Base-by-base conservation (phyloP, 257 asterid species). In the Solanum microdontum region DNA sequence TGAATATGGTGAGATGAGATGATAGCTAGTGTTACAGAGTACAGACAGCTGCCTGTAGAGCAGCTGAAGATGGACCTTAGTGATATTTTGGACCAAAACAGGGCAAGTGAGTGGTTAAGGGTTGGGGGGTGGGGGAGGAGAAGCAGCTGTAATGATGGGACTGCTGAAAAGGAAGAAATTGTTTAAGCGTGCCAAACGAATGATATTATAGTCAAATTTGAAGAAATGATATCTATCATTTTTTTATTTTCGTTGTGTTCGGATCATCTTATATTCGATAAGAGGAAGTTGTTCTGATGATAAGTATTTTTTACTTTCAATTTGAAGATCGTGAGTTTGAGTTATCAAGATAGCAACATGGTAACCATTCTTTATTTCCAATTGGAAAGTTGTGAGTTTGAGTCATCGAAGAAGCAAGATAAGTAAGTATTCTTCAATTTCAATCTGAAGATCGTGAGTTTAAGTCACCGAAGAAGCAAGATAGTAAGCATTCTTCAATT, bases 91-190 rank as follows among this genome's bases (percentile, higher is more conserved):
- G 85, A 45, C 68, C 15, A 43, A 26, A 43, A 43, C 6, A 30
- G 76, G 19, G 26, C 66, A 5, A 79, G 64, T 24, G 24, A 77
- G 34, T 7, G 84, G 84, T 77, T 15, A 79, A 26, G 64, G 36
- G 64, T 24, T 13, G 0, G 23, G 17, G 40, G 7, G 84, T 19
- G 5, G 84, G 23, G 66, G 5, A 2, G 8, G 24, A 10, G 43
- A 37, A 17, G 43, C 28, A 82, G 85, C 85, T 82, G 85, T 82
- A 82, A 17, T 82, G 85, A 82, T 82, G 85, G 70, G 69, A 82
- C 85, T 17, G 43, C 40, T 30, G 33, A 28, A 82, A 48, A 51
- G 43, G 69, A n/a, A 0, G 14, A 51, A 48, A 8, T 80, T 80
- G 85, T 45, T 80, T 48, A 80, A 28, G 69, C 68, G 64, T 79